Percentiles rank a stretch among this genome's conserved stretches.
These are phyloP conservation scores for sweet orange (Citrus sinensis) DNA, from an alignment of 345 rosid species.

Conservation along the genomic window DNA sequence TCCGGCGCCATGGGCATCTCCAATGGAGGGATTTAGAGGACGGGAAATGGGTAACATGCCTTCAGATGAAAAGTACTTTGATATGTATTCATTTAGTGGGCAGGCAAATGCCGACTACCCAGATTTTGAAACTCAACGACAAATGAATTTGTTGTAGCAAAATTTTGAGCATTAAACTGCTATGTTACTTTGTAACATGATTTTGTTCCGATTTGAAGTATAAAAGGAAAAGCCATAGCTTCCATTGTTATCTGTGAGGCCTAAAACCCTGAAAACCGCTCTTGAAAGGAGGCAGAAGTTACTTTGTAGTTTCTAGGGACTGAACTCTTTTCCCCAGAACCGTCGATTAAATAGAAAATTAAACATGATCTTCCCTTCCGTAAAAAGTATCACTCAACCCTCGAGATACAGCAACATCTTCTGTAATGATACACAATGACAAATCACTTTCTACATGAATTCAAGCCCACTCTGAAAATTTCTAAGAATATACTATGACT, in stretches of 20 bases:
- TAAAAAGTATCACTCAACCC: neutral
- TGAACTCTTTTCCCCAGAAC: no score
- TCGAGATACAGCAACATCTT: neutral
- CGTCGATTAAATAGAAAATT: no score
- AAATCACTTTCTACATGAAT: neutral
- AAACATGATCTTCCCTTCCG: neutral
- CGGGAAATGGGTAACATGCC: conserved; percentile 46
- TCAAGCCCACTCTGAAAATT: neutral
- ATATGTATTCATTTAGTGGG: conserved; percentile 44
- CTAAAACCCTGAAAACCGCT: no score
- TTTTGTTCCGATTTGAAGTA: neutral
- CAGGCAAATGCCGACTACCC: conserved; percentile 39
- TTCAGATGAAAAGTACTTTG: conserved; percentile 47
- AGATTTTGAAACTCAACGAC: conserved; percentile 51
- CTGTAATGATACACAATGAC: neutral
- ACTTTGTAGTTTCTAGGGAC: no score
- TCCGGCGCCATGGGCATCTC: conserved; percentile 54
- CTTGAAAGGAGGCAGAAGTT: no score
- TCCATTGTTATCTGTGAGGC: neutral
- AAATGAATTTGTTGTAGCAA: conserved; percentile 43
- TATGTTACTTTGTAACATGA: neutral
- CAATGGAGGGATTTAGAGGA: conserved; percentile 62
- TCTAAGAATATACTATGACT: neutral
- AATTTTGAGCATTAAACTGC: conserved; percentile 8
- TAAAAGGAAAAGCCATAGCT: neutral